Conservation (phyloP, 2,329 filamentous ascomycete genomes). For the Ophiosphaerella herpotricha region DNA sequence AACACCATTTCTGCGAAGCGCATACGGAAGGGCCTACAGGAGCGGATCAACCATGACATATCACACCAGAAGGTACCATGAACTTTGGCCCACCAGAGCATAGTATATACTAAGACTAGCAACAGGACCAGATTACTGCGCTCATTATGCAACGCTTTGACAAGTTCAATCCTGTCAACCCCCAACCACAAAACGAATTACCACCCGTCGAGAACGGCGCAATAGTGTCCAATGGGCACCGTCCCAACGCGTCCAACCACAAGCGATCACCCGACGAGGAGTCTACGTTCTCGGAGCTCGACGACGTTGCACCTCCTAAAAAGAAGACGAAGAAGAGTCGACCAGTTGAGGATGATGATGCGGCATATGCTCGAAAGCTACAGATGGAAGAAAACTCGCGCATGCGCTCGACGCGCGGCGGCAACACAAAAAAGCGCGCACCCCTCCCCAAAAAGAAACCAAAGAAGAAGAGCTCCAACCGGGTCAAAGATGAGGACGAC, state of each 20-base stretch:
- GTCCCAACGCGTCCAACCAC: constrained; percentile 35
- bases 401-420: constrained; percentile 76
- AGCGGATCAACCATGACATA: constrained; percentile 64
- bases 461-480: constrained; percentile 75
- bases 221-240: constrained; percentile 23
- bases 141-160: constrained; percentile 58
- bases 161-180: constrained; percentile 46
- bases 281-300: constrained; percentile 49
- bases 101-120: constrained; percentile 15
- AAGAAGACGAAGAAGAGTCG: constrained; percentile 67
- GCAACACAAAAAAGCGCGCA: constrained; percentile 61
- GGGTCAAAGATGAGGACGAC: constrained; percentile 77
- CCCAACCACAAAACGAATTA: constrained; percentile 41
- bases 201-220: constrained; percentile 45
- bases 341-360: constrained; percentile 78
- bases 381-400: constrained; percentile 87
- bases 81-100: constrained; percentile 2
- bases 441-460: constrained; percentile 64
- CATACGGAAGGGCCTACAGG: constrained; percentile 67
- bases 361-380: constrained; percentile 80
- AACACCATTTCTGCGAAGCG: constrained; percentile 68
- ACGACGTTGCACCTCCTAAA: constrained; percentile 49
- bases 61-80: constrained; percentile 62
- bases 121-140: constrained; percentile 50
- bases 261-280: constrained; percentile 51